These are phyloP conservation scores for Capsicum pubescens DNA, from an alignment of 257 asterid genomes.

Conservation along the genomic window DNA sequence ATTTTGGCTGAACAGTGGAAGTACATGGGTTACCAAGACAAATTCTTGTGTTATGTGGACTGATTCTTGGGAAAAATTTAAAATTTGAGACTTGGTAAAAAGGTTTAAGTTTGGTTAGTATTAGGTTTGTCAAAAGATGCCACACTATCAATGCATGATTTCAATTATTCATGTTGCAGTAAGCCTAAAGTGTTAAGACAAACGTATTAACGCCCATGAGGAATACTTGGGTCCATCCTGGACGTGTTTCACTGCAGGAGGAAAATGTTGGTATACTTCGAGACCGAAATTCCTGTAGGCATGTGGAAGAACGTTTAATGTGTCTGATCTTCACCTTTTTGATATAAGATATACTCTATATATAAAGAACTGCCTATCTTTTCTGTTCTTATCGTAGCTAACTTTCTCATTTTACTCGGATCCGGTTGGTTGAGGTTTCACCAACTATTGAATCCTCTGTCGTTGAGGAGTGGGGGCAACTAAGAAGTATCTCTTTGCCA, in stretches of 20 bases:
- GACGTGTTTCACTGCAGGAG: background rate
- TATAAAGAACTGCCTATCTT: background rate
- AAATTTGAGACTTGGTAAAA: background rate
- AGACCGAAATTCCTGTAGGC: background rate
- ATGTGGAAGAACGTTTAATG: background rate
- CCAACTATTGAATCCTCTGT: background rate
- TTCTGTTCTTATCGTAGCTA: background rate
- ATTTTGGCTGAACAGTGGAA: background rate
- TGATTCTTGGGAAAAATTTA: background rate
- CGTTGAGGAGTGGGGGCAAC: background rate
- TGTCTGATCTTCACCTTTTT: background rate
- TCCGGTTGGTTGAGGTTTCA: background rate
- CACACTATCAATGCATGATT: background rate
- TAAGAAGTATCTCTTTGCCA: background rate
- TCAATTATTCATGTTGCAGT: background rate
- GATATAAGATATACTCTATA: no score
- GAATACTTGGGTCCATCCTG: background rate
- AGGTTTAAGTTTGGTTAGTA: background rate
- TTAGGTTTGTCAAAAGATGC: background rate
- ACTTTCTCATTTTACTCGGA: background rate
- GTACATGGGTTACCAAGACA: slow-evolving; percentile 10
- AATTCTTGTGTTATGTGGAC: slow-evolving; percentile 9
- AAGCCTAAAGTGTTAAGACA: background rate
- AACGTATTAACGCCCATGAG: background rate
- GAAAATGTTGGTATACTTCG: background rate